Conservation (phyloP, 2,329 filamentous ascomycete species). For the Juglanconis juglandina region DNA sequence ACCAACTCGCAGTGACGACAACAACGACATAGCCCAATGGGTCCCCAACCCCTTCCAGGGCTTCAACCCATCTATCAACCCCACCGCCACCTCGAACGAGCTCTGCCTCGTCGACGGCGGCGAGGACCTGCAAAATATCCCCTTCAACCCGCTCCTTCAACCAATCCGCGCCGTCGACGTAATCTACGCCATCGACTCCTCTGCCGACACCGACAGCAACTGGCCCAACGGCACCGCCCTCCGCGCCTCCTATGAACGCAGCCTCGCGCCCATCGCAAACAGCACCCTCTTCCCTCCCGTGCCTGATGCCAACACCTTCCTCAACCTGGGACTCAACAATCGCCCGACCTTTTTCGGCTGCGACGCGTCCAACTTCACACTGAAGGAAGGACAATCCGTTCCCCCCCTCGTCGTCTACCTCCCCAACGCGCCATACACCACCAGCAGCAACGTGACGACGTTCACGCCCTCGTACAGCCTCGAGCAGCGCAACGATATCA, state of each 20-base stretch:
- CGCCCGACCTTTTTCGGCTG: conserved; percentile 64
- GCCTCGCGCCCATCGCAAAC: conserved; percentile 44
- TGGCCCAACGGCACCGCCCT: conserved; percentile 62
- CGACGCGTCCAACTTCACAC: conserved; percentile 34
- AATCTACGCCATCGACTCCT: conserved; percentile 63
- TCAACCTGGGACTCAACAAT: conserved; percentile 56
- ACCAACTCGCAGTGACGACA: conserved; percentile 33
- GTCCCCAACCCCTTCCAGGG: conserved; percentile 58
- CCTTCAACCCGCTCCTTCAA: conserved; percentile 49
- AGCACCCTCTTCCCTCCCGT: conserved; percentile 57
- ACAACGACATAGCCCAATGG: conserved; percentile 50
- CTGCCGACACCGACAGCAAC: conserved; percentile 54
- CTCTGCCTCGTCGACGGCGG: conserved; percentile 51
- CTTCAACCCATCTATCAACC: conserved; percentile 43
- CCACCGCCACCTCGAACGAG: conserved; percentile 31
- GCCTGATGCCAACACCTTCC: conserved; percentile 53
- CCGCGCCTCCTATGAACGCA: conserved; percentile 54
- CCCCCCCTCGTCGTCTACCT: conserved; percentile 58
- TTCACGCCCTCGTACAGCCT: conserved; percentile 64
- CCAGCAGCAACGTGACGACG: conserved; percentile 75
- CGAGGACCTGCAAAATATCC: conserved; percentile 47
- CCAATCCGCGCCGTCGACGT: conserved; percentile 54
- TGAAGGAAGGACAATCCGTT: conserved; percentile 12
- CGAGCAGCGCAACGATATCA: conserved; percentile 70
- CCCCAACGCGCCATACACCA: conserved; percentile 78